phyloP scores from a whole-genome alignment of 805 yeast genomes.

The Zygoascus flipseniorum region DNA sequence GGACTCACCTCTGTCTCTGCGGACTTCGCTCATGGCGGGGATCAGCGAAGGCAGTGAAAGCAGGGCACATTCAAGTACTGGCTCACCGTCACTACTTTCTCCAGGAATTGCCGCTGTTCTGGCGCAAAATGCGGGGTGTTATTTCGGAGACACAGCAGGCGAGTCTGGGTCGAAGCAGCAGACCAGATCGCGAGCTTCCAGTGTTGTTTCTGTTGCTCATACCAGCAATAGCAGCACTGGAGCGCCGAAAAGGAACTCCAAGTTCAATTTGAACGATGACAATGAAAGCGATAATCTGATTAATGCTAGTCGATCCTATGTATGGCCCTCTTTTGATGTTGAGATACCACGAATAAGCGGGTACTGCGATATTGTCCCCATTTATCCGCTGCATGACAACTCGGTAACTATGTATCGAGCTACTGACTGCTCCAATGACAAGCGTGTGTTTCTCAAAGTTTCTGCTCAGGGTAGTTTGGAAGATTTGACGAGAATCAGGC shows the following conservation, averaged over 20 bases:
- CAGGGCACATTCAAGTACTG: neutral
- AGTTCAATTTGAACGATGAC: neutral
- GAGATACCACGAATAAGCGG: slow-evolving; percentile 14
- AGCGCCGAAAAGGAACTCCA: neutral
- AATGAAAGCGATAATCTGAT: neutral
- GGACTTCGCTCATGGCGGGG: neutral
- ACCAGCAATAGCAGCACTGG: neutral
- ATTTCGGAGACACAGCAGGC: neutral
- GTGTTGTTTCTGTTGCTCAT: neutral
- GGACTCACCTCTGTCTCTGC: neutral
- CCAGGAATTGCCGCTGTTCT: neutral
- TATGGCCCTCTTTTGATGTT: neutral
- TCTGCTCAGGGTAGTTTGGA: slow-evolving; percentile 17
- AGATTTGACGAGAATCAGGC: slow-evolving; percentile 19
- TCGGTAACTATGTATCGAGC: slow-evolving; percentile 18
- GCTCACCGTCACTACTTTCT: neutral
- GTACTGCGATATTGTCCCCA: slow-evolving; percentile 13
- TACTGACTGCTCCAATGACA: slow-evolving; percentile 4
- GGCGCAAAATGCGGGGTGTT: neutral
- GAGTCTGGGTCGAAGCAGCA: neutral
- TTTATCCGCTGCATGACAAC: slow-evolving; percentile 15
- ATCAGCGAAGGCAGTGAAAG: neutral
- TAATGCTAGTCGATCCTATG: neutral
- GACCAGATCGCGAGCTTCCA: neutral
- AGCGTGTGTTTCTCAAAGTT: slow-evolving; percentile 17